phyloP scores from a whole-genome alignment of 2,329 filamentous ascomycete genomes.

The Trichoderma cornu-damae region DNA sequence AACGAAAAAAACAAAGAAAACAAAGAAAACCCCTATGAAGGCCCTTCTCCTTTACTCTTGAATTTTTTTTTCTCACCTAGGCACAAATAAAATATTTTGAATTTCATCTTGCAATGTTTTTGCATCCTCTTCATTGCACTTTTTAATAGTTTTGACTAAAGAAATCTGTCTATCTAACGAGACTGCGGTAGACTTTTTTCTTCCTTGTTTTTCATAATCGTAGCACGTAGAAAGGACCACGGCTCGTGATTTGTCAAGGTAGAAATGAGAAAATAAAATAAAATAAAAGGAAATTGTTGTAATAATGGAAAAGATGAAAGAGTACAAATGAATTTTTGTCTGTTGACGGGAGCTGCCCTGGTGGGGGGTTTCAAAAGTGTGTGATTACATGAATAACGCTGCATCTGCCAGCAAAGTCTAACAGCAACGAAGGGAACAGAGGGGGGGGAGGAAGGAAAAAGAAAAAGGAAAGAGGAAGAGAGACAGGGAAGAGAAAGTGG shows the following conservation, averaged over 20 bases:
- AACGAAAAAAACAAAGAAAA: too few species aligned
- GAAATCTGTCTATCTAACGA: not conserved
- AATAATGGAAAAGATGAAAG: too few species aligned
- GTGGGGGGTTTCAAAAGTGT: not conserved
- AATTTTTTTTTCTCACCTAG: not conserved
- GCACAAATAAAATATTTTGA: not conserved
- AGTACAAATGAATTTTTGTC: not conserved
- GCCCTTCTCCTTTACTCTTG: not conserved
- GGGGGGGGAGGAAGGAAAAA: too few species aligned
- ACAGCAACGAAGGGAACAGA: slow-evolving; percentile 18
- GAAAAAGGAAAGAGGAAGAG: slow-evolving; percentile 11
- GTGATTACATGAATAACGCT: slow-evolving; percentile 10
- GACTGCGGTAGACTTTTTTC: not conserved
- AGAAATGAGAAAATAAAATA: not conserved
- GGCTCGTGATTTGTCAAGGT: not conserved
- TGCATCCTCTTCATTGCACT: not conserved
- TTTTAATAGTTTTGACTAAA: not conserved
- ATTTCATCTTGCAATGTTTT: not conserved
- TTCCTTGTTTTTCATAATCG: not conserved
- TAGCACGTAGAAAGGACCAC: not conserved
- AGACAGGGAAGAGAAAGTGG: slow-evolving; percentile 8
- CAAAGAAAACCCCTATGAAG: too few species aligned
- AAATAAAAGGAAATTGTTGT: not conserved
- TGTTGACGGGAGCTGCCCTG: not conserved
- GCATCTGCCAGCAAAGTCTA: slow-evolving; percentile 15